Evolutionary conservation across 257 asterid species (phyloP), one percentile per base, ranked within the genome.

Genomic region (Capsicum rhomboideum): DNA sequence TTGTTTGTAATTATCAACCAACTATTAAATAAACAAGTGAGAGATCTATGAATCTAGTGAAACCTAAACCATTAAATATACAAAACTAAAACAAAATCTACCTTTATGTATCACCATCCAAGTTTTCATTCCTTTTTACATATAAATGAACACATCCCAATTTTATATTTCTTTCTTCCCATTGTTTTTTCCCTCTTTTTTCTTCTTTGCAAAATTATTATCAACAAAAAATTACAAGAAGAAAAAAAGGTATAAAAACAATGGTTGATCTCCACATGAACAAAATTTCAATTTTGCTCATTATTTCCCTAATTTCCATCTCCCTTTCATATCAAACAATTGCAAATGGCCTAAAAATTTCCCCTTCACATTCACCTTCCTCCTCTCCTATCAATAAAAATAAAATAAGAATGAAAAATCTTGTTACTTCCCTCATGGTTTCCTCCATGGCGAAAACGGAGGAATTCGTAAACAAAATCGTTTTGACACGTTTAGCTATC

Each of bases 381-480:
- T n/a, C 6, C n/a, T 18, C 29, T 1, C 6, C 66, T 2, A n/a
- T n/a, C 26, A 55, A 55, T 29, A 1, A 31, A 16, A 4, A 29
- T 11, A 18, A 18, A 8, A 8, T 12, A 1, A 34, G 9, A 3
- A 1, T 44, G 20, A 72, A 72, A 17, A 72, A 21, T 21, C 21
- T 72, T 21, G 40, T 72, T 7, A 49, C n/a, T 13, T 21, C 56
- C 29, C 79, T 72, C 13, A 85, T 89, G 90, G 40, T n/a, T 54
- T 82, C 86, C 4, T 80, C 90, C 29, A 85, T 79, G 1, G 6
- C 79, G 42, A 80, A 86, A 85, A 82, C 85, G 61, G 88, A 87
- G 59, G 28, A 59, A 0, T 89, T 89, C 82, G 37, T 87, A 9
- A n/a, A 61, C 7, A 82, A 23, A 20, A 88, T 64, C 63, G 81